Base-by-base conservation (phyloP, 176 grass and related monocot genomes). In the Phyllostachys edulis region DNA sequence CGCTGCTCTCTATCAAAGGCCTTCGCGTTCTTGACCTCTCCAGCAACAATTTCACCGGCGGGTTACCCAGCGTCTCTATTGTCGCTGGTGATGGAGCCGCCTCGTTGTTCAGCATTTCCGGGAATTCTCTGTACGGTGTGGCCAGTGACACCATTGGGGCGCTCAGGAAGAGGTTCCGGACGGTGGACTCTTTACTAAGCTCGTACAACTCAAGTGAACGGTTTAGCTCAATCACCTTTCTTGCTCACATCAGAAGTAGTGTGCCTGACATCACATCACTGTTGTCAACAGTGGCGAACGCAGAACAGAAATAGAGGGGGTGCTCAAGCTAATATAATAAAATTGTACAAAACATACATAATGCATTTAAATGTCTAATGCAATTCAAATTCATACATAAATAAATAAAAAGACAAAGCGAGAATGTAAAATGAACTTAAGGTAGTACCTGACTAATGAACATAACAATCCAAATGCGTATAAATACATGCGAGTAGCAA, bases 11-110 rank as follows among this genome's bases (percentile, higher is more conserved):
- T 9, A 27, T 86, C 72, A 11, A 47, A 4, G 80, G 72, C 1
- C 88, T 89, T 41, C 82, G 52, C 15, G 46, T 88, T 5, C 87
- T 98, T 11, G 95, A 98, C 75, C 80, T 98, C 67, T 95, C 95
- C 50, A 24, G 62, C 61, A n/a, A n/a, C n/a, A n/a, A n/a, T n/a
- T n/a, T n/a, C n/a, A n/a, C n/a, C n/a, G n/a, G n/a, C n/a, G n/a
- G n/a, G n/a, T n/a, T n/a, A n/a, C n/a, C 95, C 50, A 24, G 62
- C 61, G 50, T 34, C 16, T 82, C 82, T 29, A 9, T 45, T 7
- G 37, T 29, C 11, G 42, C 1, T 10, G 63, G 20, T 1, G 46
- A 34, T 50, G 49, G 9, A 12, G 46, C 66, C 36, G 54, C 5
- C 8, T 78, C 46, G 8, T 12, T 56, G 51, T 84, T 96, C 11